A percentile compares a stretch with the other conserved stretches of the same genome.
These are phyloP conservation scores for Myxozyma neglecta DNA, from an alignment of 805 yeast species.

Conservation along the genomic window DNA sequence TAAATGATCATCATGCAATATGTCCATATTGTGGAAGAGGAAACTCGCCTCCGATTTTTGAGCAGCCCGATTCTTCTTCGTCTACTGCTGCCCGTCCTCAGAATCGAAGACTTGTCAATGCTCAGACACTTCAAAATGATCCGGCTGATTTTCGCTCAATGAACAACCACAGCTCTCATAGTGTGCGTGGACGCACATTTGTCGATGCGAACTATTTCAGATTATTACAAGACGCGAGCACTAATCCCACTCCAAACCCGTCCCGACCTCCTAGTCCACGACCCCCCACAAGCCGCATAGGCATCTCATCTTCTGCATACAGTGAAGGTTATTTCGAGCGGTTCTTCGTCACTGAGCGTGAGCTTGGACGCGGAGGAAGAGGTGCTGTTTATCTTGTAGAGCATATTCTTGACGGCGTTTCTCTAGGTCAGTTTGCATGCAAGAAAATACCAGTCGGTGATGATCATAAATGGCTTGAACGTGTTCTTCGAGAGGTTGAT, in stretches of 20 bases:
- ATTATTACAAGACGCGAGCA: slow-evolving; percentile 15
- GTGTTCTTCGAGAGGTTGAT: slow-evolving; percentile 75
- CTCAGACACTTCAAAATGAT: not conserved
- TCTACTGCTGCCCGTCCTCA: not conserved
- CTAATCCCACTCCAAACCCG: not conserved
- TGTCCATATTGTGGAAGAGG: slow-evolving; percentile 17
- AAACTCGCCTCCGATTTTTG: slow-evolving; percentile 3
- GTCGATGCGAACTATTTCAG: slow-evolving; percentile 25
- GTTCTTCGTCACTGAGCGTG: slow-evolving; percentile 59
- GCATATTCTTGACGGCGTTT: slow-evolving; percentile 69
- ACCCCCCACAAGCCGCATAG: slow-evolving; percentile 1
- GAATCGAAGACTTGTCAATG: not conserved
- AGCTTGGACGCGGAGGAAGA: slow-evolving; percentile 79
- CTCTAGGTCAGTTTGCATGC: slow-evolving; percentile 77
- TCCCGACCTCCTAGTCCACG: not conserved
- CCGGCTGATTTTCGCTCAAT: not conserved
- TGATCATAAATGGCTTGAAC: slow-evolving; percentile 63
- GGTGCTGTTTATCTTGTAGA: slow-evolving; percentile 84
- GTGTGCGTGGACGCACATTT: slow-evolving; percentile 11
- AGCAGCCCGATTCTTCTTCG: not conserved
- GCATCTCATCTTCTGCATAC: slow-evolving; percentile 57
- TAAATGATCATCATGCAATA: not conserved
- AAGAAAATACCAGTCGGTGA: slow-evolving; percentile 84
- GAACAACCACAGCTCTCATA: not conserved
- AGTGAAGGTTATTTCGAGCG: slow-evolving; percentile 77